Base-by-base conservation (phyloP, 768 basidiomycete genomes). In the Lactifluus volemus region DNA sequence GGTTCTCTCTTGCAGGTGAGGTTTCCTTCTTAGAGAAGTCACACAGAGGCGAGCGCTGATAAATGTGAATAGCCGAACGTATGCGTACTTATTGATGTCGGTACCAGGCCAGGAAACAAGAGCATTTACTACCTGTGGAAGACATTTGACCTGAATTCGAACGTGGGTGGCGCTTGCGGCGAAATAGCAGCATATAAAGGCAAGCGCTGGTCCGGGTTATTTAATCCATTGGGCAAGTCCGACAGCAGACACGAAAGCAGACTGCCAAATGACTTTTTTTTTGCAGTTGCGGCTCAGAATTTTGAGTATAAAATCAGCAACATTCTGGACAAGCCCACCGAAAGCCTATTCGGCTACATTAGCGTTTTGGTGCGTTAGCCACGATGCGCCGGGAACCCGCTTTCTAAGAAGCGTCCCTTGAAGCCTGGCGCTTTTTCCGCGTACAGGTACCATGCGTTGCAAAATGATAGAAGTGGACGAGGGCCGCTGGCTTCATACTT, bases 61-160 rank as follows among this genome's bases (percentile, higher is more conserved):
- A 39, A 47, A 19, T 15, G 25, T 34, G 48, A 47, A 9, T 65
- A 89, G 88, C 88, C 94, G 19, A 97, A 95, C 67, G 85, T 98
- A 9, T 95, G 93, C 68, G 84, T 97, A 21, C 78, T 98, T 32
- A 76, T 98, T 52, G 96, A 98, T 65, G 96, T 98, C 15, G 96
- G 96, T 1, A 98, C 96, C 3, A 83, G 89, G 38, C 96, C 96
- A 0, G 84, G 85, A 10, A 86, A 84, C 56, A 93, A 88, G 68
- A 92, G 89, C 47, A 84, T 98, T 52, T 98, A 98, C 71, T 84
- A 89, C 63, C 79, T 98, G 8, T 98, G 96, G 96, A 98, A 98
- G 74, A 84, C 90, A 0, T 94, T 94, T 67, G 92, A 94, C 69
- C 74, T 94, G 63, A 89, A 92, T 70, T 92, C 89, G 8, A 96